Base-by-base conservation (phyloP, 371 early-diverging fungal genomes). In the Parasitella parasitica region DNA sequence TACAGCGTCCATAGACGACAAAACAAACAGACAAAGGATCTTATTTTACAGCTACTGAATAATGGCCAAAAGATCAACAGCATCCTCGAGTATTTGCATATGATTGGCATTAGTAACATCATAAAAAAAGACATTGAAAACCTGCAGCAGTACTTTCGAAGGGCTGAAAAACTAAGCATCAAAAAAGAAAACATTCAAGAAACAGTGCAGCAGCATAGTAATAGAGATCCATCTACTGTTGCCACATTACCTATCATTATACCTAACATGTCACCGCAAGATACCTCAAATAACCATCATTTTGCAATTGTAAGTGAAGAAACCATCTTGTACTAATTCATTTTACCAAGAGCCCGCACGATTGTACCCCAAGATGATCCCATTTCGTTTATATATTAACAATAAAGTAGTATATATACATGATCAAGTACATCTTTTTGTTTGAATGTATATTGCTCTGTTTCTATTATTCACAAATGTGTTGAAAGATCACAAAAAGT, bases 51-150 rank as follows among this genome's bases (percentile, higher is more conserved):
- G 12, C 26, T 60, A 16, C n/a, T 60, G 30, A 52, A 20, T 13
- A 39, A 52, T 18, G 60, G 60, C 7, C 52, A 60, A 28, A 60
- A 60, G 18, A 24, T 60, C 20, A 38, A 13, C 22, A 30, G 34
- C 22, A 52, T 60, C 9, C 6, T 60, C 6, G 26, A 18, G 11
- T 53, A 60, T 12, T 12, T 60, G 3, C 39, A 39, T 30, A 39
- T 53, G 32, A 60, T 60, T 12, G 60, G 60, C 6, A 60, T 60
- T 30, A 51, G 27, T 20, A 60, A 60, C 24, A 60, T 60, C 9
- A 60, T 60, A 32, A 60, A 60, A 22, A 60, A 60, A 52, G 60
- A 60, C 41, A 41, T 60, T 39, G 53, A 60, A 12, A 60, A 60
- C 6, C 27, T 60, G 53, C 60, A 60, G 16, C 60, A 60, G 9